These are phyloP conservation scores for Ligustrum vulgare DNA, from an alignment of 257 asterid genomes.

Conservation along the genomic window DNA sequence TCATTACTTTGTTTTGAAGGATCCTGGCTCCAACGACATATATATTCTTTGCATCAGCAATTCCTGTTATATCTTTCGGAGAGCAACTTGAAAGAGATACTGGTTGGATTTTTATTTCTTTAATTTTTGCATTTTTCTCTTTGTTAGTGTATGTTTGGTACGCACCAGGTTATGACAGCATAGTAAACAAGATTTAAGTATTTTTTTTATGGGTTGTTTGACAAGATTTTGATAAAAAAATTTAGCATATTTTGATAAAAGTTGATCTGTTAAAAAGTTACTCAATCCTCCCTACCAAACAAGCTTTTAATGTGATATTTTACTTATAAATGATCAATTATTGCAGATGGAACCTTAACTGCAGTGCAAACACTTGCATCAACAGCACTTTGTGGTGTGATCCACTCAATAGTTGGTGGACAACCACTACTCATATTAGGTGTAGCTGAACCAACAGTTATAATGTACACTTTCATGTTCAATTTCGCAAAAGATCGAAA, in stretches of 20 bases:
- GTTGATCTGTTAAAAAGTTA: no score
- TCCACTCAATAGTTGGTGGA: conserved; percentile 90
- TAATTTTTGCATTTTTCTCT: conserved; percentile 13
- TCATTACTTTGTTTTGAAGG: conserved; percentile 40
- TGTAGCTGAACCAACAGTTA: conserved; percentile 96
- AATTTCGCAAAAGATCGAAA: conserved; percentile 79
- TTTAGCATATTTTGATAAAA: no score
- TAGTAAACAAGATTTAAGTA: neutral
- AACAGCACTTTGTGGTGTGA: conserved; percentile 87
- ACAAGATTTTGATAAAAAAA: no score
- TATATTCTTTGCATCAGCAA: conserved; percentile 96
- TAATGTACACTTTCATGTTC: conserved; percentile 98
- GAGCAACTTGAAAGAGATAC: conserved; percentile 91
- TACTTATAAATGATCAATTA: conserved; percentile 2
- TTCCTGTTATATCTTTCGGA: conserved; percentile 96
- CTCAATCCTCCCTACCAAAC: neutral
- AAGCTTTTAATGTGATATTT: neutral
- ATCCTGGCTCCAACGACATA: conserved; percentile 96
- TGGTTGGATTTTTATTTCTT: conserved; percentile 33
- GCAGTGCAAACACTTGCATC: conserved; percentile 98
- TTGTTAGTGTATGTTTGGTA: neutral
- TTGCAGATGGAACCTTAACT: conserved; percentile 81
- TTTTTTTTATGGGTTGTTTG: neutral
- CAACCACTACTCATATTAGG: conserved; percentile 95
- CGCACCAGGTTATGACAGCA: neutral